These are phyloP conservation scores for Aspergillus sp. DNA, from an alignment of 2,329 filamentous ascomycete genomes.

Conservation along the genomic window DNA sequence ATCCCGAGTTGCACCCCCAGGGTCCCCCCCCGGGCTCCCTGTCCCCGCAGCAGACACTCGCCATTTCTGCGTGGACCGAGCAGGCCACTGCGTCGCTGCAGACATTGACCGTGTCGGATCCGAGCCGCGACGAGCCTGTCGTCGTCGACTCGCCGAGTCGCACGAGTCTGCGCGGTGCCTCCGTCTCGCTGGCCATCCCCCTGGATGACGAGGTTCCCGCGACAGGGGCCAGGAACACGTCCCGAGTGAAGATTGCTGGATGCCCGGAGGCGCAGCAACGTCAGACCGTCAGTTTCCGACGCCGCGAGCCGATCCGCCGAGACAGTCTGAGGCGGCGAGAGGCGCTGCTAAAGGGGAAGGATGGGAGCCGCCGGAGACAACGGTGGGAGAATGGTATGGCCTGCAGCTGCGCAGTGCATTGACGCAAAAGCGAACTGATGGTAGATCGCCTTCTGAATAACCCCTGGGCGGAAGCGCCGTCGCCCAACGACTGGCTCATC, in stretches of 20 bases:
- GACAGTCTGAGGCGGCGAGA: constrained; percentile 62
- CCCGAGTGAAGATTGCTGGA: constrained; percentile 18
- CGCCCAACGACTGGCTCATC: constrained; percentile 72
- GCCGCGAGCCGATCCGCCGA: constrained; percentile 48
- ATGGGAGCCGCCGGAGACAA: constrained; percentile 75
- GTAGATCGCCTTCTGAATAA: constrained; percentile 77
- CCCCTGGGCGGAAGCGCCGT: constrained; percentile 73
- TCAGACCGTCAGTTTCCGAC: constrained; percentile 33
- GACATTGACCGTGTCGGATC: constrained; percentile 24
- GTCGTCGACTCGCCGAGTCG: constrained; percentile 46
- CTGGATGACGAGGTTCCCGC: constrained; percentile 50
- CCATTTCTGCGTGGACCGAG: constrained; percentile 60
- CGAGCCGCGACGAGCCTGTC: constrained; percentile 4
- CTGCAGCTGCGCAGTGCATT: no score
- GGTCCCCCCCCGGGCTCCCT: constrained; percentile 16
- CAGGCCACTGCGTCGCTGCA: constrained; percentile 32
- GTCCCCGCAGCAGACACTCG: constrained; percentile 37
- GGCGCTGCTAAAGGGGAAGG: constrained; percentile 74
- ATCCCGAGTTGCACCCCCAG: constrained; percentile 25
- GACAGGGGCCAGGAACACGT: constrained; percentile 20
- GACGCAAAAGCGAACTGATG: constrained; percentile 2
- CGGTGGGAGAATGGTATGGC: constrained; percentile 93
- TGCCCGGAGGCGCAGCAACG: not conserved
- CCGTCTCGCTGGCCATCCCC: constrained; percentile 61
- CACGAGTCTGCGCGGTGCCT: constrained; percentile 40